These are phyloP conservation scores for Chlorociboria aeruginascens DNA, from an alignment of 495 filamentous ascomycete species.

Conservation along the genomic window DNA sequence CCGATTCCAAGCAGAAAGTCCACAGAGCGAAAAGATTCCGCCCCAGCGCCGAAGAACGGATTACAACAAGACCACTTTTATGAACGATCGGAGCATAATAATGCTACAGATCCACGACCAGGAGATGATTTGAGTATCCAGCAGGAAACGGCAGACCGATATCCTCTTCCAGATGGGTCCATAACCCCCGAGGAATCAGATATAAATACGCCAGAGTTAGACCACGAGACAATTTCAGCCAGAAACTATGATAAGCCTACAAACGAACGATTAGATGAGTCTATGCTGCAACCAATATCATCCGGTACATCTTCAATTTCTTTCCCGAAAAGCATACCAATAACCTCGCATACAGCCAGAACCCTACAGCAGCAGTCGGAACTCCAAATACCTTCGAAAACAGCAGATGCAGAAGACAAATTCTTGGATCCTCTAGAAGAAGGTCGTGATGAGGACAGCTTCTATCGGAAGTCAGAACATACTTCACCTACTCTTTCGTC, in stretches of 20 bases:
- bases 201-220: background rate
- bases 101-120: slow-evolving; percentile 15
- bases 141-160: slow-evolving; percentile 28
- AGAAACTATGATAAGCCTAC: slow-evolving; percentile 13
- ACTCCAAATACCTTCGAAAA: slow-evolving; percentile 38
- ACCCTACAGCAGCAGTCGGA: slow-evolving; percentile 41
- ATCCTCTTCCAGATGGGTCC: slow-evolving; percentile 32
- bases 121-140: slow-evolving; percentile 24
- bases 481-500: slow-evolving; percentile 37
- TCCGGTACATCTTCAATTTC: slow-evolving; percentile 24
- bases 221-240: slow-evolving; percentile 4
- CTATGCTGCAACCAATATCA: slow-evolving; percentile 19
- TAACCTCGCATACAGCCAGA: slow-evolving; percentile 28
- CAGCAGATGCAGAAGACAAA: slow-evolving; percentile 26
- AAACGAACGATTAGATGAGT: slow-evolving; percentile 16
- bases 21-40: background rate
- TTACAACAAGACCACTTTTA: slow-evolving; percentile 34
- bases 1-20: slow-evolving; percentile 11
- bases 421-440: slow-evolving; percentile 8
- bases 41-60: slow-evolving; percentile 17
- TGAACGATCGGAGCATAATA: slow-evolving; percentile 22
- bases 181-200: slow-evolving; percentile 22
- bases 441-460: slow-evolving; percentile 45
- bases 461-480: slow-evolving; percentile 39
- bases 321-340: background rate